Base-by-base conservation (phyloP, 495 filamentous ascomycete genomes). In the Staphylotrichum longicolle region DNA sequence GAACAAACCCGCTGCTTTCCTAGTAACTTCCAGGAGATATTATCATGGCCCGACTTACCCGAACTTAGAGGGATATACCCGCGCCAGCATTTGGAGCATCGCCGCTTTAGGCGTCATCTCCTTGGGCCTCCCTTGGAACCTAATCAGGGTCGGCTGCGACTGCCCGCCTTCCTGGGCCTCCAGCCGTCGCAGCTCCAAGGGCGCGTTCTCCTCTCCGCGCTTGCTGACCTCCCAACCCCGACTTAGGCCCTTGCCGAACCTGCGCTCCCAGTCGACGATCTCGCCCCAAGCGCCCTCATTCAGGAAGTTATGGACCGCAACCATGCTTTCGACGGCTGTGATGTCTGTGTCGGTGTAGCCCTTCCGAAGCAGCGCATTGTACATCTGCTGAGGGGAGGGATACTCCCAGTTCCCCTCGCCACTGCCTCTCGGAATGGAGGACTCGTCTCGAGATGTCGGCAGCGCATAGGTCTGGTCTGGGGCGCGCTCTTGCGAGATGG, bases 301-400 rank as follows among this genome's bases (percentile, higher is more conserved):
- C 70, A 98, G 68, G 68, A 96, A 98, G 71, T 98, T 98, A 77
- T 98, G 94, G 40, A 98, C 89, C 3, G 90, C 88, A 48, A 98
- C 95, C 94, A 98, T 98, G 56, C 85, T 85, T 75, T 96, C 91
- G n/a, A 98, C 93, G 0, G 91, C 91, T 56, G 93, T 92, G 59
- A 89, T 84, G 49, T 94, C 91, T 0, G 93, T 96, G 69, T 97
- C 92, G 1, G 90, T 93, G 74, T 96, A 91, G 20, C 94, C 94
- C 74, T 99, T 98, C 54, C 95, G 87, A 57, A 96, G 76, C 80
- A 98, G 87, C 0, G 95, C 94, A 69, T 98, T 99, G 78, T 97
- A 98, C 94, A 98, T 98, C 73, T 98, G 94, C 76, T 98, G 95
- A 9, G 95, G 93, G 0, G 91, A 96, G 0, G 94, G 95, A 70